These are phyloP conservation scores for Talaromyces liani DNA, from an alignment of 495 filamentous ascomycete genomes.

Conservation along the genomic window DNA sequence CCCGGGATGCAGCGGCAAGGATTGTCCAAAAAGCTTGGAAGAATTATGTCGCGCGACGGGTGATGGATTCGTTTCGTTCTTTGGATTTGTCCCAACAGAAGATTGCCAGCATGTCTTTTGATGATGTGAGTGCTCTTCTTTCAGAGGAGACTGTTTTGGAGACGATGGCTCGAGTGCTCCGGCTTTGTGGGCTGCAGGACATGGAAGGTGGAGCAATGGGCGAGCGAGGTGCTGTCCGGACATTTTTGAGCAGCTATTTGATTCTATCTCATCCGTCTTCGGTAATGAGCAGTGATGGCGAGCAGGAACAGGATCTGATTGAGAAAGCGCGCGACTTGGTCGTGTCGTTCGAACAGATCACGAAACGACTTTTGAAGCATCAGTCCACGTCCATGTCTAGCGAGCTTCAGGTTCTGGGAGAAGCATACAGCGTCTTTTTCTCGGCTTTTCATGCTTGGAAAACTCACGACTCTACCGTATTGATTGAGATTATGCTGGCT, in stretches of 20 bases:
- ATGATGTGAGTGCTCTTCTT: slow-evolving; percentile 71
- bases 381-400: slow-evolving; percentile 31
- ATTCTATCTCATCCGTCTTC: slow-evolving; percentile 90
- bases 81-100: slow-evolving; percentile 68
- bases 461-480: slow-evolving; percentile 75
- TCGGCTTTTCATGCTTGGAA: slow-evolving; percentile 96
- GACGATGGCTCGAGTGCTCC: slow-evolving; percentile 63
- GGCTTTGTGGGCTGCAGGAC: slow-evolving; percentile 69
- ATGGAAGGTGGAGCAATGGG: slow-evolving; percentile 59
- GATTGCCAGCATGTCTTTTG: slow-evolving; percentile 70
- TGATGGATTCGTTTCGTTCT: slow-evolving; percentile 57
- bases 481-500: slow-evolving; percentile 91
- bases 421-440: slow-evolving; percentile 72
- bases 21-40: slow-evolving; percentile 78
- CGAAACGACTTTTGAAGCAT: slow-evolving; percentile 51
- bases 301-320: slow-evolving; percentile 85
- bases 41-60: slow-evolving; percentile 46
- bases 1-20: slow-evolving; percentile 58
- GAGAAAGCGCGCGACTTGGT: slow-evolving; percentile 81
- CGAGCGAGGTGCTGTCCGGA: slow-evolving; percentile 74
- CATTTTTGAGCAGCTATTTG: slow-evolving; percentile 86
- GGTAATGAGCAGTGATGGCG: slow-evolving; percentile 77
- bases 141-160: slow-evolving; percentile 64
- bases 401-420: slow-evolving; percentile 39
- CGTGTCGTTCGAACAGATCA: slow-evolving; percentile 72